Percentiles rank a stretch among this genome's conserved stretches.
Evolutionary conservation across 2,329 filamentous ascomycete species (phyloP).

Genomic region (Nemania abortiva): DNA sequence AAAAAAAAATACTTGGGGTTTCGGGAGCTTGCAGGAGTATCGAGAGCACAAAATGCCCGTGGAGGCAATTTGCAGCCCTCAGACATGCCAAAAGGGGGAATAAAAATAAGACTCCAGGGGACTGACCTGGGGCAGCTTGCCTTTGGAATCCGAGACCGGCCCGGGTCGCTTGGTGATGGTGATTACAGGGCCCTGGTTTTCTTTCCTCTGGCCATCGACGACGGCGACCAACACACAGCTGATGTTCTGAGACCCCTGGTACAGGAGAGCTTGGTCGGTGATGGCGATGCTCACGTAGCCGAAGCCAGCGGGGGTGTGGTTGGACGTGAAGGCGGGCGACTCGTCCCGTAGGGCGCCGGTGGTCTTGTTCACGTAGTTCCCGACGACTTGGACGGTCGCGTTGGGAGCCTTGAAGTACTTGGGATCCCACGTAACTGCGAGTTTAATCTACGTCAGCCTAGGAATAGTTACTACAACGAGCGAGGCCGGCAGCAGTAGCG

Average conservation of each 20-base stretch:
- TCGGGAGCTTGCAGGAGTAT: too few species aligned
- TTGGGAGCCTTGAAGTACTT: slow-evolving; percentile 59
- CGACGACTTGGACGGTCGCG: slow-evolving; percentile 52
- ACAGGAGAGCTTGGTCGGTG: slow-evolving; percentile 54
- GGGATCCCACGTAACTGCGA: slow-evolving; percentile 68
- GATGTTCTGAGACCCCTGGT: slow-evolving; percentile 59
- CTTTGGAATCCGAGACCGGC: slow-evolving; percentile 47
- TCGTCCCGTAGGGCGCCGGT: slow-evolving; percentile 51
- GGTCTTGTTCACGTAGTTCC: slow-evolving; percentile 50
- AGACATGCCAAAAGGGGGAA: too few species aligned
- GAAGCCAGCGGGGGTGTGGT: slow-evolving; percentile 55
- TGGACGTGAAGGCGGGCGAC: slow-evolving; percentile 54
- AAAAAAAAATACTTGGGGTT: too few species aligned
- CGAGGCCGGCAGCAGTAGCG: not conserved
- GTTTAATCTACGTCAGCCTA: slow-evolving; percentile 27
- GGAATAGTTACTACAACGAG: too few species aligned
- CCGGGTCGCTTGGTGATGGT: slow-evolving; percentile 55
- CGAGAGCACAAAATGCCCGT: too few species aligned
- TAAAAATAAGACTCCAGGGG: too few species aligned
- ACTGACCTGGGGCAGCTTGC: slow-evolving; percentile 52
- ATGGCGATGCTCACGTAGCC: slow-evolving; percentile 64
- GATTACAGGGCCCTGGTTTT: slow-evolving; percentile 57
- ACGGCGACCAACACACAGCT: slow-evolving; percentile 60
- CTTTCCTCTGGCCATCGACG: slow-evolving; percentile 50
- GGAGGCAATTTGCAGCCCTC: too few species aligned